Evolutionary conservation across 2,329 filamentous ascomycete genomes (phyloP).

Genomic region (Talaromyces sp.): DNA sequence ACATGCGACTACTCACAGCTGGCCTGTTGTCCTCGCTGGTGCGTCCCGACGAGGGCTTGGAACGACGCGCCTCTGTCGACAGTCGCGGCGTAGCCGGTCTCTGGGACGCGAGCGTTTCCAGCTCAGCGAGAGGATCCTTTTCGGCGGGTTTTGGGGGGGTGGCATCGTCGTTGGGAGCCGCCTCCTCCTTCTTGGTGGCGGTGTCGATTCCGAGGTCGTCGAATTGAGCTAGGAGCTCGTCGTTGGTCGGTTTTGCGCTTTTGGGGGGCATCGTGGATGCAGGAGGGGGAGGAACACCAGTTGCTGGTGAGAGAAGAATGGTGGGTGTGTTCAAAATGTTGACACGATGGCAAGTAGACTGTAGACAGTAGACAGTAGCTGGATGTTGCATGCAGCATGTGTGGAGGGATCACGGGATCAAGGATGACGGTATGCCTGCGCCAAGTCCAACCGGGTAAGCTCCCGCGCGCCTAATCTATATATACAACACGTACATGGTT

Average conservation of each 20-base stretch:
- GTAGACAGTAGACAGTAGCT: too few species aligned
- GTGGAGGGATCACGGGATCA: not conserved
- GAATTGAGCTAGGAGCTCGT: slow-evolving; percentile 49
- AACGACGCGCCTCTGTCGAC: slow-evolving; percentile 50
- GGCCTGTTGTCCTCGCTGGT: slow-evolving; percentile 66
- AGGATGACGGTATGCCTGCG: not conserved
- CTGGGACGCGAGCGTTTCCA: slow-evolving; percentile 73
- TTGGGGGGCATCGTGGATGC: slow-evolving; percentile 29
- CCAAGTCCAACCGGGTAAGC: not conserved
- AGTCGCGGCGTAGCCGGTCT: slow-evolving; percentile 69
- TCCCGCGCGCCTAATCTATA: not conserved
- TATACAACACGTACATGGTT: too few species aligned
- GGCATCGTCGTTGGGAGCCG: slow-evolving; percentile 11
- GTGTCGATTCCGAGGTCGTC: slow-evolving; percentile 41
- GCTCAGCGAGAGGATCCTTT: slow-evolving; percentile 79
- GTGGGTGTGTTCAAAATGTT: not conserved
- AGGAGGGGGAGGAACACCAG: not conserved
- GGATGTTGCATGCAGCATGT: too few species aligned
- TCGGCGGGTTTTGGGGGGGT: slow-evolving; percentile 17
- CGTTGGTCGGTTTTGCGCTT: slow-evolving; percentile 38
- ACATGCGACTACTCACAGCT: slow-evolving; percentile 57
- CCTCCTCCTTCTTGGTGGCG: not conserved
- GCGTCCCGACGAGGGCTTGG: slow-evolving; percentile 50
- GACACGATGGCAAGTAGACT: not conserved
- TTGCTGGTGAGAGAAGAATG: not conserved